These are phyloP conservation scores for Acorus gramineus DNA, from an alignment of 106 monocot genomes.

Conservation along the genomic window DNA sequence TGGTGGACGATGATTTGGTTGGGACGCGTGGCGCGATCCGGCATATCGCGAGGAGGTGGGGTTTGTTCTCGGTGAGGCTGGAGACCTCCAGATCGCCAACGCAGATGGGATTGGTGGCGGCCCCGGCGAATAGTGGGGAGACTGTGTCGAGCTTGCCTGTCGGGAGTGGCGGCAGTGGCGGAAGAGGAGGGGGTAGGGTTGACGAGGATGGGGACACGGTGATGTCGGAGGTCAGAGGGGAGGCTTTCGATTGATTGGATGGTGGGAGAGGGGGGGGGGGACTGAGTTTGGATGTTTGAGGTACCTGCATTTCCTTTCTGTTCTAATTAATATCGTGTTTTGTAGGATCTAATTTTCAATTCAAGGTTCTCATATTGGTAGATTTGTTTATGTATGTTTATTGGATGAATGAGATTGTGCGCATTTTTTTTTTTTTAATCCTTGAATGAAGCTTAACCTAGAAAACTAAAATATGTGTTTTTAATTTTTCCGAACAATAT, in stretches of 20 bases:
- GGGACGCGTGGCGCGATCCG: background rate
- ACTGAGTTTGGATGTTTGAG: too few relatives aligned
- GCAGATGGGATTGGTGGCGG: slow-evolving; percentile 24
- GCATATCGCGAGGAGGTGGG: slow-evolving; percentile 2
- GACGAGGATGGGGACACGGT: slow-evolving; percentile 21
- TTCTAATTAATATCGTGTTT: too few relatives aligned
- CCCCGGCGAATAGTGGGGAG: slow-evolving; percentile 26
- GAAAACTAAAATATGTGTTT: too few relatives aligned
- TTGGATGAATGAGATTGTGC: too few relatives aligned
- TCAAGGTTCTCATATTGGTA: too few relatives aligned
- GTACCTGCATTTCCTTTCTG: too few relatives aligned
- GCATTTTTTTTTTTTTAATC: too few relatives aligned
- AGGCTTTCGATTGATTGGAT: slow-evolving; percentile 6
- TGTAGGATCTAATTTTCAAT: too few relatives aligned
- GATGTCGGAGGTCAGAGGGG: slow-evolving; percentile 20
- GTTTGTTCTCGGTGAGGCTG: background rate
- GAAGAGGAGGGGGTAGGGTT: background rate
- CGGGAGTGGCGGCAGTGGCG: slow-evolving; percentile 4
- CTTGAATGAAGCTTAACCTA: too few relatives aligned
- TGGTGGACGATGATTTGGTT: slow-evolving; percentile 4
- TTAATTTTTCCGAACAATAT: too few relatives aligned
- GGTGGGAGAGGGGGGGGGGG: too few relatives aligned
- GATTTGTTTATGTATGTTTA: too few relatives aligned
- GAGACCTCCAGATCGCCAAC: slow-evolving; percentile 2
- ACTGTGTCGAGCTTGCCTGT: slow-evolving; percentile 23